These are phyloP conservation scores for Linnemannia zychae DNA, from an alignment of 192 early-diverging fungal species.

Conservation along the genomic window DNA sequence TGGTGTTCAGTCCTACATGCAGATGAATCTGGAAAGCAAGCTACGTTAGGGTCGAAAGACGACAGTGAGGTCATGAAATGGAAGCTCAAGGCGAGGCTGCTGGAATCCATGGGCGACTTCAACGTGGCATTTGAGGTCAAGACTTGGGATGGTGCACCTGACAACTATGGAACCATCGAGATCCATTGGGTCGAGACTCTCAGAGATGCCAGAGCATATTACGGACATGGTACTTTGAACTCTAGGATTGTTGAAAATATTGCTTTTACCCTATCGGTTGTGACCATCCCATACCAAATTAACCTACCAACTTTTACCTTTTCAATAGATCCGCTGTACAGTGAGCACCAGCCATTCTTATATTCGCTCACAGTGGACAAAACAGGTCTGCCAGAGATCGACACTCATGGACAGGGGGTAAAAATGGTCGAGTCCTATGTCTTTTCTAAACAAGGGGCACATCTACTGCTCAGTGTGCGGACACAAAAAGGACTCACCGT, in stretches of 20 bases:
- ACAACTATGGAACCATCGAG: not conserved
- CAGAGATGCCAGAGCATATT: not conserved
- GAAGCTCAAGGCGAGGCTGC: not conserved
- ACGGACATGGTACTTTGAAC: not conserved
- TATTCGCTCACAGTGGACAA: not conserved
- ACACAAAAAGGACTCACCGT: not conserved
- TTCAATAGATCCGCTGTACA: not conserved
- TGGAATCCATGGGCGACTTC: not conserved
- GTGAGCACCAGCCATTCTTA: not conserved
- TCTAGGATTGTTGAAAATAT: no score
- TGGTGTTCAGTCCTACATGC: not conserved
- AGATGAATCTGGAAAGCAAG: no score
- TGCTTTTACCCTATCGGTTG: no score
- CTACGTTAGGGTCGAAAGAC: not conserved
- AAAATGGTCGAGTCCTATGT: not conserved
- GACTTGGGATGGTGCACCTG: not conserved
- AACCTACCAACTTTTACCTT: no score
- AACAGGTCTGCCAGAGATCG: not conserved
- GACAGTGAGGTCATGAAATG: not conserved
- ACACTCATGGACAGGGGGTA: not conserved
- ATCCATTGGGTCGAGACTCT: not conserved
- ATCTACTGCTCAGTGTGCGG: not conserved
- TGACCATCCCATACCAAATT: no score
- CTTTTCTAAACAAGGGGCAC: not conserved
- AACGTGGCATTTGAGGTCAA: not conserved